These are phyloP conservation scores for Spongispora temasekensis DNA, from an alignment of 1,284 basidiomycete genomes.

Conservation along the genomic window DNA sequence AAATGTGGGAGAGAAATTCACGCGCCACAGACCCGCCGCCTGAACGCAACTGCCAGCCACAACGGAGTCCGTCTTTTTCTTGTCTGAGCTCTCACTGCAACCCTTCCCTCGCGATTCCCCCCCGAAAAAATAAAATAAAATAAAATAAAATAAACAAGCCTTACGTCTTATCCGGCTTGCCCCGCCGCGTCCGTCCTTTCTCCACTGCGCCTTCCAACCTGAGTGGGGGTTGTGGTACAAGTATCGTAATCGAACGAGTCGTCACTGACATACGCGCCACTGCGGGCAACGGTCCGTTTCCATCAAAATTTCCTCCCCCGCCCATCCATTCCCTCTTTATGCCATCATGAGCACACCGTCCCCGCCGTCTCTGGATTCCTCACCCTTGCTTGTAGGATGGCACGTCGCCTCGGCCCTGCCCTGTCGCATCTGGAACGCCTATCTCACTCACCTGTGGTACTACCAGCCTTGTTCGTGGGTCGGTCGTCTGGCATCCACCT, in stretches of 20 bases:
- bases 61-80: neutral
- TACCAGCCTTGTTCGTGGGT: slow-evolving; percentile 68
- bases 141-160: neutral
- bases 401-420: slow-evolving; percentile 12
- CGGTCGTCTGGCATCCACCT: slow-evolving; percentile 61
- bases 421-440: slow-evolving; percentile 51
- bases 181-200: slow-evolving; percentile 16
- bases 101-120: neutral
- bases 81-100: slow-evolving; percentile 1
- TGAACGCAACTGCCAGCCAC: slow-evolving; percentile 2
- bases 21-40: neutral
- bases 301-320: slow-evolving; percentile 6
- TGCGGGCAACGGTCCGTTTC: neutral
- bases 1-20: too few relatives aligned
- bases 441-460: slow-evolving; percentile 61
- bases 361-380: slow-evolving; percentile 6
- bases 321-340: slow-evolving; percentile 7
- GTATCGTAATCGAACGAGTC: slow-evolving; percentile 30
- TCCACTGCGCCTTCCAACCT: slow-evolving; percentile 23
- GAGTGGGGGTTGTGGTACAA: too few relatives aligned
- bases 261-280: slow-evolving; percentile 4
- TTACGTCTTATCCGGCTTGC: slow-evolving; percentile 12
- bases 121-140: neutral
- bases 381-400: slow-evolving; percentile 8
- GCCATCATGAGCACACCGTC: slow-evolving; percentile 14